These are phyloP conservation scores for Pseudocercospora ulei DNA, from an alignment of 2,329 filamentous ascomycete species.

Conservation along the genomic window DNA sequence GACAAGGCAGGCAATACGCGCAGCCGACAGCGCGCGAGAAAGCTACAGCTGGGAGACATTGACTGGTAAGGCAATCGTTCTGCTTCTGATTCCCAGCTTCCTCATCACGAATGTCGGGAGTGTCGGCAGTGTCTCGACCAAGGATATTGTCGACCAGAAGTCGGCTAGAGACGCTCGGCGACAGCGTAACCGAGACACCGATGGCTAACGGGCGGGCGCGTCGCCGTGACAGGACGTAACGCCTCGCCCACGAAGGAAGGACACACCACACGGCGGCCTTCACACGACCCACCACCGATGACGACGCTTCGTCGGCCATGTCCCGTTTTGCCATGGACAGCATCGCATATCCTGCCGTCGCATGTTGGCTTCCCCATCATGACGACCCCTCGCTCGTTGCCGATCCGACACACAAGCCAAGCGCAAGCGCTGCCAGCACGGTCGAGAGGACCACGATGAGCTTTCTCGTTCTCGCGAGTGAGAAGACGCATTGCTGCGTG, in stretches of 20 bases:
- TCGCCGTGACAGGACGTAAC: slow-evolving; percentile 30
- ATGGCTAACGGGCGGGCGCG: slow-evolving; percentile 25
- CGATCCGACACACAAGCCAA: not conserved
- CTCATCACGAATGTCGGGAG: slow-evolving; percentile 18
- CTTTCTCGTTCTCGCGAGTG: no score
- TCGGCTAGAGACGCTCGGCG: slow-evolving; percentile 16
- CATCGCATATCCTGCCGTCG: slow-evolving; percentile 1
- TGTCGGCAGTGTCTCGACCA: slow-evolving; percentile 27
- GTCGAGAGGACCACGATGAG: no score
- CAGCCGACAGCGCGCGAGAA: slow-evolving; percentile 70
- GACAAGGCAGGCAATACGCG: slow-evolving; percentile 56
- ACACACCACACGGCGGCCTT: slow-evolving; percentile 11
- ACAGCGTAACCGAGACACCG: slow-evolving; percentile 8
- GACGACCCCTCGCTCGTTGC: not conserved
- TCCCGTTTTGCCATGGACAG: slow-evolving; percentile 8
- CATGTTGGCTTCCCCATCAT: no score
- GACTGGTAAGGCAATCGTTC: slow-evolving; percentile 63
- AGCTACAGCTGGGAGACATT: slow-evolving; percentile 90
- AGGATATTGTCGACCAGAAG: slow-evolving; percentile 29
- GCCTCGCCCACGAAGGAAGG: slow-evolving; percentile 15
- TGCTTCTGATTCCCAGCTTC: slow-evolving; percentile 16
- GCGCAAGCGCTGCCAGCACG: no score
- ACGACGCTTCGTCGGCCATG: slow-evolving; percentile 13
- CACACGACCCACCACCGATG: slow-evolving; percentile 1
- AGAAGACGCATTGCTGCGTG: no score